Evolutionary conservation across 805 yeast genomes (phyloP).

Genomic region (Lachancea sp.): DNA sequence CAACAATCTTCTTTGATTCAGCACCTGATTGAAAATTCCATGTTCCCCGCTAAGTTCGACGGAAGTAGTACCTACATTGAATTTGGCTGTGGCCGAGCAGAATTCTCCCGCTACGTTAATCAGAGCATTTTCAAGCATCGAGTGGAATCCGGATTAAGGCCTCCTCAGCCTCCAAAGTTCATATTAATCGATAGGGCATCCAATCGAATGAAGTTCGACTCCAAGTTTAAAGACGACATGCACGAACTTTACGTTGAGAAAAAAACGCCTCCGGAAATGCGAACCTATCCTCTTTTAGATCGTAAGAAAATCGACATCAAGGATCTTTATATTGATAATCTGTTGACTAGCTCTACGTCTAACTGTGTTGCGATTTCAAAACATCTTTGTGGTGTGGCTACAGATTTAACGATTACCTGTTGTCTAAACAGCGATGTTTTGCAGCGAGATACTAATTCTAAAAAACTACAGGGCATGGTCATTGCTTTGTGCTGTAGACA

Average conservation of each 20-base stretch:
- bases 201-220: constrained; percentile 72
- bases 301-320: constrained; percentile 74
- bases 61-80: constrained; percentile 45
- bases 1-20: constrained; percentile 82
- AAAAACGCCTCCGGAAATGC: constrained; percentile 7
- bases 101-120: constrained; percentile 6
- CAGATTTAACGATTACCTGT: constrained; percentile 74
- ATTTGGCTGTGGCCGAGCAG: constrained; percentile 86
- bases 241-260: constrained; percentile 19
- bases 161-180: constrained; percentile 32
- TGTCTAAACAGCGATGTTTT: constrained; percentile 37
- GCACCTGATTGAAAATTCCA: constrained; percentile 40
- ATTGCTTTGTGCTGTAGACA: constrained; percentile 95
- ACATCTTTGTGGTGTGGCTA: constrained; percentile 91
- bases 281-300: constrained; percentile 25
- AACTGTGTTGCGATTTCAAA: constrained; percentile 65
- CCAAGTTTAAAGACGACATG: constrained; percentile 54
- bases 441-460: constrained; percentile 4
- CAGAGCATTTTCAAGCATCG: constrained; percentile 13
- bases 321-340: constrained; percentile 51
- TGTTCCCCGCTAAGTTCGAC: constrained; percentile 15
- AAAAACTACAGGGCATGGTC: constrained; percentile 46
- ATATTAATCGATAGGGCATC: constrained; percentile 71
- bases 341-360: constrained; percentile 28
- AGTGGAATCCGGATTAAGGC: background rate